Evolutionary conservation across 2,329 filamentous ascomycete species (phyloP).

Genomic region (Colletotrichum filicis): DNA sequence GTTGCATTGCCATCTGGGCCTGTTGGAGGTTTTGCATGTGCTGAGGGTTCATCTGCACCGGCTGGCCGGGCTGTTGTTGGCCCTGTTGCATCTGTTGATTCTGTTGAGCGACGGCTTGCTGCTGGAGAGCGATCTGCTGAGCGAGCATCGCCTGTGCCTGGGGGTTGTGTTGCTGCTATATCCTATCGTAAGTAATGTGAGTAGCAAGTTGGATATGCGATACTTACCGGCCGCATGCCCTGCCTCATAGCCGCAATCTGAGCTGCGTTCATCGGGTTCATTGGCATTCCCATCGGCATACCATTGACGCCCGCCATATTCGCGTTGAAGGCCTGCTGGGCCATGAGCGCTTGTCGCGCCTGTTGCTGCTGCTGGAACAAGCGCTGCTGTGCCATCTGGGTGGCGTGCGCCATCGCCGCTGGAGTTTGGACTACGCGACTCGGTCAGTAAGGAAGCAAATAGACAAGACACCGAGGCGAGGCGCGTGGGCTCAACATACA

Average conservation of each 20-base stretch:
- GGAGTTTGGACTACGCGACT: slow-evolving; percentile 47
- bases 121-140: slow-evolving; percentile 59
- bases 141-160: slow-evolving; percentile 53
- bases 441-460: slow-evolving; percentile 2
- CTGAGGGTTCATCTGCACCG: slow-evolving; percentile 59
- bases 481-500: slow-evolving; percentile 24
- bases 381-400: slow-evolving; percentile 64
- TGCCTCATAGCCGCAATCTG: slow-evolving; percentile 63
- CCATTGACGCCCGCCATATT: slow-evolving; percentile 59
- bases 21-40: slow-evolving; percentile 57
- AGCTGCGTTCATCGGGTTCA: slow-evolving; percentile 59
- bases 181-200: neutral
- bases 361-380: slow-evolving; percentile 66
- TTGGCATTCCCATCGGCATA: slow-evolving; percentile 65
- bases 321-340: slow-evolving; percentile 61
- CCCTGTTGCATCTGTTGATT: slow-evolving; percentile 54
- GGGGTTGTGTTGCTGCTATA: slow-evolving; percentile 36
- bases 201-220: neutral
- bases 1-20: slow-evolving; percentile 50
- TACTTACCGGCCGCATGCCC: slow-evolving; percentile 55
- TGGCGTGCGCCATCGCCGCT: slow-evolving; percentile 50
- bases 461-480: neutral
- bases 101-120: slow-evolving; percentile 44
- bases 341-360: slow-evolving; percentile 62
- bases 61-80: slow-evolving; percentile 58